Evolutionary conservation across 768 basidiomycete species (phyloP).

Genomic region (Tylopilus rubrobrunneus): DNA sequence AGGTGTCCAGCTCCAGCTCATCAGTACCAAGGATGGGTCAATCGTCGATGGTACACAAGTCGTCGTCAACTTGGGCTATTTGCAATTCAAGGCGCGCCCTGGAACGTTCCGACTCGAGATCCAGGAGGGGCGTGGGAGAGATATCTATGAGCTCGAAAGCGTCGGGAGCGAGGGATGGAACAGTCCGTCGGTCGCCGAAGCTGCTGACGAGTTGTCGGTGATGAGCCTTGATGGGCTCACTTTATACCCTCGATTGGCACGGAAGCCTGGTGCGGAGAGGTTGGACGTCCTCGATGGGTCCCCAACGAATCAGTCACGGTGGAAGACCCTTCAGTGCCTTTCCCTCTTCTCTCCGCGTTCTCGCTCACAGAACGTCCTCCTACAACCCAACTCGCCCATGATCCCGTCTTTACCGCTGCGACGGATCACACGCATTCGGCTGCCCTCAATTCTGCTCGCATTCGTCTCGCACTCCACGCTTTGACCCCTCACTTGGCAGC

Average conservation of each 20-base stretch:
- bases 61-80: slow-evolving; percentile 91
- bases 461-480: slow-evolving; percentile 74
- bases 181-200: slow-evolving; percentile 63
- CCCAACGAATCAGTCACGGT: slow-evolving; percentile 80
- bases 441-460: slow-evolving; percentile 53
- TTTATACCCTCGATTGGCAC: slow-evolving; percentile 73
- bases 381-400: slow-evolving; percentile 49
- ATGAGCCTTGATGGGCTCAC: slow-evolving; percentile 91
- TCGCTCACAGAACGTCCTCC: slow-evolving; percentile 43
- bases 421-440: slow-evolving; percentile 44
- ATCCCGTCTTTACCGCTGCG: slow-evolving; percentile 36
- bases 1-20: slow-evolving; percentile 86
- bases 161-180: slow-evolving; percentile 89
- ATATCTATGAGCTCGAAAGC: slow-evolving; percentile 80
- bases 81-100: slow-evolving; percentile 92
- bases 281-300: slow-evolving; percentile 71
- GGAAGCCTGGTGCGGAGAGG: slow-evolving; percentile 72
- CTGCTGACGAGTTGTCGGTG: slow-evolving; percentile 72
- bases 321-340: slow-evolving; percentile 71
- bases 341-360: slow-evolving; percentile 62
- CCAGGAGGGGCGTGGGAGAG: slow-evolving; percentile 72
- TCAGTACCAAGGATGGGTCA: slow-evolving; percentile 37
- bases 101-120: slow-evolving; percentile 85
- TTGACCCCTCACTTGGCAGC: slow-evolving; percentile 81
- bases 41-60: slow-evolving; percentile 83